phyloP scores from a whole-genome alignment of 345 rosid species.

The Abelmoschus esculentus region DNA sequence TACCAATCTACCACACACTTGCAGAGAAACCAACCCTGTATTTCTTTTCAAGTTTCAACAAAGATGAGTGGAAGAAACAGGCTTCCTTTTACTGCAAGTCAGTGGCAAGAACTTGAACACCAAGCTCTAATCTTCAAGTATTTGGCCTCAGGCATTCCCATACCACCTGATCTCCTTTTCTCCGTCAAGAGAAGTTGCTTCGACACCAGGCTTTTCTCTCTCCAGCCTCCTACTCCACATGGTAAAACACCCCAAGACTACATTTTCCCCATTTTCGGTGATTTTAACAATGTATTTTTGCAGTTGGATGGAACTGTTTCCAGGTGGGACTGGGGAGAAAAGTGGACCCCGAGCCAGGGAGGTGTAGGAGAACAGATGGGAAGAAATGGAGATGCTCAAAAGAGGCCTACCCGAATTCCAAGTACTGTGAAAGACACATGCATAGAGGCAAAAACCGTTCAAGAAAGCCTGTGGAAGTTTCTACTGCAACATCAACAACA shows the following conservation, averaged over 20 bases:
- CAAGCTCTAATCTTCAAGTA: constrained; percentile 83
- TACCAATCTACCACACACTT: not conserved
- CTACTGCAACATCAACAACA: constrained; percentile 9
- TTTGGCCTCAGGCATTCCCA: constrained; percentile 55
- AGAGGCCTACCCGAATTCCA: constrained; percentile 72
- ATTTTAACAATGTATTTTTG: constrained; percentile 13
- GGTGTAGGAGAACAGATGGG: constrained; percentile 82
- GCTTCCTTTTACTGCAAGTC: constrained; percentile 39
- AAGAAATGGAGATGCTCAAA: constrained; percentile 96
- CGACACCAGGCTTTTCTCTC: constrained; percentile 25
- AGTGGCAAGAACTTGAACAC: constrained; percentile 88
- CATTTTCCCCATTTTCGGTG: no score
- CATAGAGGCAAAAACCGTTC: constrained; percentile 96
- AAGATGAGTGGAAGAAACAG: constrained; percentile 14
- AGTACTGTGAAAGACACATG: constrained; percentile 95
- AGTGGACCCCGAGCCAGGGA: constrained; percentile 76
- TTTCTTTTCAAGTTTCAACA: not conserved
- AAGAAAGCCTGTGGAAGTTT: constrained; percentile 79
- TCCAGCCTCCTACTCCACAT: constrained; percentile 16
- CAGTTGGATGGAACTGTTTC: constrained; percentile 17
- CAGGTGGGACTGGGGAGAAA: constrained; percentile 42
- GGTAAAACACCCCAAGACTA: constrained; percentile 15
- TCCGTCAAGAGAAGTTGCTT: constrained; percentile 10
- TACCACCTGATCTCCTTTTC: constrained; percentile 61
- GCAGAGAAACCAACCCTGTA: not conserved